These are phyloP conservation scores for Nidula niveotomentosa DNA, from an alignment of 1,284 basidiomycete species.

Conservation along the genomic window DNA sequence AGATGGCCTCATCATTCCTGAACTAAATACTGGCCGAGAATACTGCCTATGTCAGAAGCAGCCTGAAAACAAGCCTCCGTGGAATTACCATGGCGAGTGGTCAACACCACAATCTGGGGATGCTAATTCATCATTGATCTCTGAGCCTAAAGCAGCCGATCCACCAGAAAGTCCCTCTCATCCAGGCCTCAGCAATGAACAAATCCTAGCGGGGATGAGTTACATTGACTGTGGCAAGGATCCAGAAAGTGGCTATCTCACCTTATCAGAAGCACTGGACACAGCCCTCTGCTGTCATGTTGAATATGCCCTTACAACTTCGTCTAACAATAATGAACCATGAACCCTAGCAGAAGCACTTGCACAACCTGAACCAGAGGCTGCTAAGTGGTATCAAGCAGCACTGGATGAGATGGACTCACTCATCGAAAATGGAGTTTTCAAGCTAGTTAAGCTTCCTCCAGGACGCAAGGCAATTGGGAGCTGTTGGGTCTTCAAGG, in stretches of 20 bases:
- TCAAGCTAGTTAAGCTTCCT: constrained; percentile 8
- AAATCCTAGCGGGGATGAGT: neutral
- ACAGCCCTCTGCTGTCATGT: neutral
- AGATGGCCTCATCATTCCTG: neutral
- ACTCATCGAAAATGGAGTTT: constrained; percentile 4
- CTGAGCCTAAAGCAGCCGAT: neutral
- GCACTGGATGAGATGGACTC: neutral
- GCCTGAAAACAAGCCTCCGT: neutral
- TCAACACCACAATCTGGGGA: neutral
- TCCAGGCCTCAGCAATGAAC: neutral
- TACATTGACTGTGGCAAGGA: neutral
- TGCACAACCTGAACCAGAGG: neutral
- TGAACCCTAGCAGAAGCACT: neutral
- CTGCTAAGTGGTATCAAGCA: neutral
- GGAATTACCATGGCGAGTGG: neutral
- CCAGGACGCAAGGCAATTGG: constrained; percentile 10
- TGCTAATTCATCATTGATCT: no score
- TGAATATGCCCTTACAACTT: neutral
- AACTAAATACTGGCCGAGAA: neutral
- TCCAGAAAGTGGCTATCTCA: neutral
- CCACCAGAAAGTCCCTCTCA: neutral
- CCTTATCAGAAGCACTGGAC: neutral
- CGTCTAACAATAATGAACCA: neutral
- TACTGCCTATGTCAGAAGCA: neutral
- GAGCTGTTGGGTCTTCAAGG: constrained; percentile 30